Percentiles rank a stretch among this genome's conserved stretches.
These are phyloP conservation scores for Deinandra increscens DNA, from an alignment of 129 eudicot species.

Conservation along the genomic window DNA sequence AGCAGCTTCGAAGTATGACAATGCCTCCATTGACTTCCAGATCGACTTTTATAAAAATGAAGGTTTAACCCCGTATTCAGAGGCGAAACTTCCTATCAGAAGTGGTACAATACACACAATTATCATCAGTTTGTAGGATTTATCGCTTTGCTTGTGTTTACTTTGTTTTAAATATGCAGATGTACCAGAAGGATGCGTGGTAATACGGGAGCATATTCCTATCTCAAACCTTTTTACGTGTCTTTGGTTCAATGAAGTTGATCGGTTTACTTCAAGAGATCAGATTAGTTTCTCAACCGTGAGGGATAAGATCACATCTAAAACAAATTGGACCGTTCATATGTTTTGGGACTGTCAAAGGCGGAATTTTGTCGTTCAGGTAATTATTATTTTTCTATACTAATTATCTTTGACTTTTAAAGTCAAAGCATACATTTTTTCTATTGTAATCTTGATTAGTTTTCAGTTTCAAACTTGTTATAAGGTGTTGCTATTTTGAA, in stretches of 20 bases:
- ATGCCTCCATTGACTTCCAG: slow-evolving; percentile 85
- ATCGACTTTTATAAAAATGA: slow-evolving; percentile 69
- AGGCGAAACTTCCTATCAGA: slow-evolving; percentile 74
- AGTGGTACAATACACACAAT: slow-evolving; percentile 52
- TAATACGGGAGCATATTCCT: slow-evolving; percentile 86
- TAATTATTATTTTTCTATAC: slow-evolving; percentile 4
- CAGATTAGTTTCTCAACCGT: slow-evolving; percentile 92
- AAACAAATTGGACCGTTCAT: slow-evolving; percentile 74
- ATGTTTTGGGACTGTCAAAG: slow-evolving; percentile 96
- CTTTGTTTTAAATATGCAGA: slow-evolving; percentile 41
- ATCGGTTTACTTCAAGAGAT: slow-evolving; percentile 91
- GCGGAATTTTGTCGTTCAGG: slow-evolving; percentile 93
- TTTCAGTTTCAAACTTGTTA: background rate
- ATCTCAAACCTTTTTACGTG: slow-evolving; percentile 89
- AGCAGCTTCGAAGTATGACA: slow-evolving; percentile 77
- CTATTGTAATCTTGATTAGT: background rate
- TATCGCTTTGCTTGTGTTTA: slow-evolving; percentile 10
- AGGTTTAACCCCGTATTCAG: slow-evolving; percentile 87
- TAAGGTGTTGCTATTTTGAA: background rate
- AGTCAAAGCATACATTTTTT: slow-evolving; percentile 5
- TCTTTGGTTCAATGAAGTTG: slow-evolving; percentile 98
- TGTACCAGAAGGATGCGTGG: slow-evolving; percentile 97
- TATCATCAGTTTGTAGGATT: background rate
- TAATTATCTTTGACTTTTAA: background rate
- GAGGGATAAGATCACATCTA: slow-evolving; percentile 68